phyloP scores from a whole-genome alignment of 2,329 filamentous ascomycete genomes.

The Juglanconis sp. region DNA sequence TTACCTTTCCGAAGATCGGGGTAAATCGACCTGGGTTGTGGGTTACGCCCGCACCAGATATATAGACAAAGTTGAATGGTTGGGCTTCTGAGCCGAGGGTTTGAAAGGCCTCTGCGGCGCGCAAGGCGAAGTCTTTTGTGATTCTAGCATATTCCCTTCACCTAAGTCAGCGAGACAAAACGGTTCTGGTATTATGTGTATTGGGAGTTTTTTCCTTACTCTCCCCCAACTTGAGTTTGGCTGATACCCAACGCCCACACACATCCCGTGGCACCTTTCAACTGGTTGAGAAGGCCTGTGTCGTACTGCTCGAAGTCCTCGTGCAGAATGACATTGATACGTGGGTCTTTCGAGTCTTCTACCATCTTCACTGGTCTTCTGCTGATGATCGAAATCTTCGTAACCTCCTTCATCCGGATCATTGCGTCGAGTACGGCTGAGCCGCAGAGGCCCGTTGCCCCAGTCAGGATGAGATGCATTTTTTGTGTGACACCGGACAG shows the following conservation, averaged over 20 bases:
- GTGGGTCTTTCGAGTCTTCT: constrained; percentile 52
- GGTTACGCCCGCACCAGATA: constrained; percentile 64
- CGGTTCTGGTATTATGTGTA: too few relatives aligned
- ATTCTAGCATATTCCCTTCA: constrained; percentile 62
- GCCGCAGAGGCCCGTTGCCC: constrained; percentile 66
- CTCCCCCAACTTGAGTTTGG: constrained; percentile 55
- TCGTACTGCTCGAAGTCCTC: constrained; percentile 64
- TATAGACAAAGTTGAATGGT: constrained; percentile 67
- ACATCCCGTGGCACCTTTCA: constrained; percentile 63
- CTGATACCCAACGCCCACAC: constrained; percentile 73
- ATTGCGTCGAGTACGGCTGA: constrained; percentile 60
- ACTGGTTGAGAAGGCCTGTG: constrained; percentile 50
- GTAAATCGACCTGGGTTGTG: constrained; percentile 54
- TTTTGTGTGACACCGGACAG: neutral
- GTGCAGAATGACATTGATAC: constrained; percentile 65
- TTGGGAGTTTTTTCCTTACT: constrained; percentile 38
- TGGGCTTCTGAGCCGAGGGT: constrained; percentile 37
- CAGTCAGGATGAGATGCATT: constrained; percentile 66
- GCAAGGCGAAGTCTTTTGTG: constrained; percentile 63
- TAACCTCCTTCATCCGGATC: constrained; percentile 53
- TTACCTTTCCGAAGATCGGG: constrained; percentile 58
- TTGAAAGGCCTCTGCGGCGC: constrained; percentile 59
- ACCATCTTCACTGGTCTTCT: constrained; percentile 63
- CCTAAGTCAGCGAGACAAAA: neutral
- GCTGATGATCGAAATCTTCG: constrained; percentile 65